Evolutionary conservation across 2,329 filamentous ascomycete genomes (phyloP).

Genomic region (Cytospora piceae): DNA sequence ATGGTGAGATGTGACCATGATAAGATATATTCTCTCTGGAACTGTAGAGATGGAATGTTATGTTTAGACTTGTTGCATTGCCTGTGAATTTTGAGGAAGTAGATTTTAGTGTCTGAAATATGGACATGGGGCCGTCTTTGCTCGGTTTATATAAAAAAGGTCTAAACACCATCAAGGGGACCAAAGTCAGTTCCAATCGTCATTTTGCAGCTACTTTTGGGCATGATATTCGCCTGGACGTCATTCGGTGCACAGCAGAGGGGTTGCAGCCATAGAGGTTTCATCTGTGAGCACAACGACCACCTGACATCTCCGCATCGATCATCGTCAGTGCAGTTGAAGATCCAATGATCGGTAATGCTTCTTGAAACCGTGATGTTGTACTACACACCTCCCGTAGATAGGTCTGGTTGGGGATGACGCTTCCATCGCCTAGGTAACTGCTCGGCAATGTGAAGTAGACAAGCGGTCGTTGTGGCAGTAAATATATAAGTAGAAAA

Average conservation of each 20-base stretch:
- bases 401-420: not conserved
- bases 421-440: not conserved
- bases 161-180: not conserved
- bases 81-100: not conserved
- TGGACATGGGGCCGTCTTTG: not conserved
- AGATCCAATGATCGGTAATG: conserved; percentile 3
- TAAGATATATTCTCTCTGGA: not conserved
- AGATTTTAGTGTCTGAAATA: not conserved
- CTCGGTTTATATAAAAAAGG: conserved; percentile 4
- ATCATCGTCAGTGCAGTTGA: not conserved
- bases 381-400: not conserved
- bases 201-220: conserved; percentile 14
- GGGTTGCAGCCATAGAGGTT: conserved; percentile 24
- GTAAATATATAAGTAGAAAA: not conserved
- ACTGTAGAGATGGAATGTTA: not conserved
- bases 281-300: conserved; percentile 11
- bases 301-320: conserved; percentile 17
- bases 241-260: conserved; percentile 19
- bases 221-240: conserved; percentile 24
- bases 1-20: conserved; percentile 3
- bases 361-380: conserved; percentile 1
- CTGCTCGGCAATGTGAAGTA: not conserved
- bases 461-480: not conserved
- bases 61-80: not conserved
- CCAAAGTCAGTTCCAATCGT: conserved; percentile 13